Evolutionary conservation across 805 yeast species (phyloP).

Genomic region (Pichia paraexigua): DNA sequence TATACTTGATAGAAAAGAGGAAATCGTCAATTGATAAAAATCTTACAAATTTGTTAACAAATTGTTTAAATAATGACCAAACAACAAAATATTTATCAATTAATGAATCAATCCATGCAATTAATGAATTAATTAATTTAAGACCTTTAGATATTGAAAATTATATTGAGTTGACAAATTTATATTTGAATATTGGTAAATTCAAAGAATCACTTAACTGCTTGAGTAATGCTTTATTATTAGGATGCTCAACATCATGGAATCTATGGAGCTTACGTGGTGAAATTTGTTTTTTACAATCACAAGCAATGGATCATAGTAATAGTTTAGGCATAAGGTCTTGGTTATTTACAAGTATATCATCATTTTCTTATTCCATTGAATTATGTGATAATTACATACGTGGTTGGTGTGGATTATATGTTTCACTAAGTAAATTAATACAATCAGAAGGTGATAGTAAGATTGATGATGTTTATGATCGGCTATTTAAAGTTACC

Average conservation of each 20-base stretch:
- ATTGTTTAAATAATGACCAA: not conserved
- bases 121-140: constrained; percentile 40
- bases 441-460: not conserved
- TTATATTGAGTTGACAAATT: constrained; percentile 70
- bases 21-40: constrained; percentile 3
- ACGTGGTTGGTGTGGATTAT: constrained; percentile 43
- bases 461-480: constrained; percentile 6
- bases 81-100: constrained; percentile 1
- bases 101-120: constrained; percentile 7
- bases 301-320: not conserved
- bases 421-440: constrained; percentile 11
- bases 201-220: constrained; percentile 60
- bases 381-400: constrained; percentile 66
- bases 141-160: constrained; percentile 70
- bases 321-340: not conserved
- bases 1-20: constrained; percentile 2
- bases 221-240: constrained; percentile 56
- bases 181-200: constrained; percentile 54
- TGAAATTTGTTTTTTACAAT: constrained; percentile 30
- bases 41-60: not conserved
- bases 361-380: constrained; percentile 40
- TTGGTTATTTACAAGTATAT: constrained; percentile 9
- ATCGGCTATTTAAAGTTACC: constrained; percentile 31
- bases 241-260: constrained; percentile 37
- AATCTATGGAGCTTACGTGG: constrained; percentile 60